Conservation (phyloP, 2,329 filamentous ascomycete genomes). For the Stemphylium beticola region DNA sequence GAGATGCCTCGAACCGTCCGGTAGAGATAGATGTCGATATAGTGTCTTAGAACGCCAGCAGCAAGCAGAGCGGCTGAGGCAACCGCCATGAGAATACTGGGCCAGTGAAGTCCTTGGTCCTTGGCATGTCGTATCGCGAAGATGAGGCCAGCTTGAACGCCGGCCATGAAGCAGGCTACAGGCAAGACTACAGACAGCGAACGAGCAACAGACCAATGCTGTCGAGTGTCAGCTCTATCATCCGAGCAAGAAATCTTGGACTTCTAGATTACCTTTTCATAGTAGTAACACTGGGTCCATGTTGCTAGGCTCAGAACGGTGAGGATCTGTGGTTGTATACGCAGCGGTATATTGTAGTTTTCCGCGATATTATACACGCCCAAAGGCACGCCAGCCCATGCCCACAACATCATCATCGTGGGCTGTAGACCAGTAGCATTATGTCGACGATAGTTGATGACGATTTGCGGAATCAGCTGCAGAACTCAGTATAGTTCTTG, state of each 20-base stretch:
- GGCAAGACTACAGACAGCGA: slow-evolving; percentile 58
- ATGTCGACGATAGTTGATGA: slow-evolving; percentile 71
- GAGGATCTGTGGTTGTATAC: slow-evolving; percentile 64
- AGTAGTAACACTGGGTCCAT: slow-evolving; percentile 64
- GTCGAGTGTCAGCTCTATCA: not conserved
- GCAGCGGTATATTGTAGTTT: slow-evolving; percentile 60
- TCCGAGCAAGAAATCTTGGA: too few relatives aligned
- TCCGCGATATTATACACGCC: slow-evolving; percentile 66
- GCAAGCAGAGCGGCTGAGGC: slow-evolving; percentile 68
- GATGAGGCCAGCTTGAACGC: slow-evolving; percentile 65
- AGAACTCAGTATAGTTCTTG: not conserved
- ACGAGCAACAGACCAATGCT: slow-evolving; percentile 61
- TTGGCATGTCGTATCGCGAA: slow-evolving; percentile 59
- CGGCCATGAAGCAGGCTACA: slow-evolving; percentile 64
- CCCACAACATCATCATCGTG: slow-evolving; percentile 76
- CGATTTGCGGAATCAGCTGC: slow-evolving; percentile 71
- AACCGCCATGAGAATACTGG: slow-evolving; percentile 69
- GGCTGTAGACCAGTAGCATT: slow-evolving; percentile 69
- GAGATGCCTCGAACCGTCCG: slow-evolving; percentile 73
- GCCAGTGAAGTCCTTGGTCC: slow-evolving; percentile 61
- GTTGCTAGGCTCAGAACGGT: slow-evolving; percentile 59
- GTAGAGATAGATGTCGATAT: slow-evolving; percentile 71
- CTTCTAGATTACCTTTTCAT: slow-evolving; percentile 48
- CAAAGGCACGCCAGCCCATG: slow-evolving; percentile 69
- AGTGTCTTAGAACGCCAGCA: slow-evolving; percentile 70